Conservation (phyloP, 805 yeast genomes). For the Metschnikowia aberdeeniae region DNA sequence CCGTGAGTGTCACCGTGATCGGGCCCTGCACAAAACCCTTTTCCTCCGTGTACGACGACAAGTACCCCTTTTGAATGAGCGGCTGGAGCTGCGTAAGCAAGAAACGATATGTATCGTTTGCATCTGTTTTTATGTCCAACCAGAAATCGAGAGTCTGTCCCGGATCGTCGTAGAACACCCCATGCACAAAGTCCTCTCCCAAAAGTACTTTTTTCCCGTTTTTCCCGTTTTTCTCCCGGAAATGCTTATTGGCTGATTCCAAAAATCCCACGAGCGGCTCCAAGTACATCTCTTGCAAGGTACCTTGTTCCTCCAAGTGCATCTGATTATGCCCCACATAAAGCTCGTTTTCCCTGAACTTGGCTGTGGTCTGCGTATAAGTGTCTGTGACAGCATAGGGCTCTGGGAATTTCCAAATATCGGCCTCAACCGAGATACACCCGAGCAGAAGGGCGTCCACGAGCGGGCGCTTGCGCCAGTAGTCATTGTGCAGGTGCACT, state of each 20-base stretch:
- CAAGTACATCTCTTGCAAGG: slow-evolving; percentile 49
- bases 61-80: slow-evolving; percentile 45
- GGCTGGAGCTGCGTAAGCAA: slow-evolving; percentile 45
- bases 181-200: slow-evolving; percentile 14
- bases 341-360: slow-evolving; percentile 26
- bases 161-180: slow-evolving; percentile 42
- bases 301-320: slow-evolving; percentile 42
- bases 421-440: slow-evolving; percentile 60
- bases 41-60: slow-evolving; percentile 45
- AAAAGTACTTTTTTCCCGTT: not conserved
- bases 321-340: slow-evolving; percentile 62
- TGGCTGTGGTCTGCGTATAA: slow-evolving; percentile 20
- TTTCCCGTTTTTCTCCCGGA: not conserved
- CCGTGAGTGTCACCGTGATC: slow-evolving; percentile 60
- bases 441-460: slow-evolving; percentile 57
- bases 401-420: slow-evolving; percentile 49
- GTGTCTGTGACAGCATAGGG: slow-evolving; percentile 29
- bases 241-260: slow-evolving; percentile 42
- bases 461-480: slow-evolving; percentile 57
- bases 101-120: slow-evolving; percentile 43
- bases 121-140: slow-evolving; percentile 60
- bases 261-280: slow-evolving; percentile 49
- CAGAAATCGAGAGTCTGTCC: slow-evolving; percentile 54
- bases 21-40: slow-evolving; percentile 46
- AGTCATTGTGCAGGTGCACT: slow-evolving; percentile 68